Base-by-base conservation (phyloP, 2,329 filamentous ascomycete species). In the Colletotrichum liaoningense region DNA sequence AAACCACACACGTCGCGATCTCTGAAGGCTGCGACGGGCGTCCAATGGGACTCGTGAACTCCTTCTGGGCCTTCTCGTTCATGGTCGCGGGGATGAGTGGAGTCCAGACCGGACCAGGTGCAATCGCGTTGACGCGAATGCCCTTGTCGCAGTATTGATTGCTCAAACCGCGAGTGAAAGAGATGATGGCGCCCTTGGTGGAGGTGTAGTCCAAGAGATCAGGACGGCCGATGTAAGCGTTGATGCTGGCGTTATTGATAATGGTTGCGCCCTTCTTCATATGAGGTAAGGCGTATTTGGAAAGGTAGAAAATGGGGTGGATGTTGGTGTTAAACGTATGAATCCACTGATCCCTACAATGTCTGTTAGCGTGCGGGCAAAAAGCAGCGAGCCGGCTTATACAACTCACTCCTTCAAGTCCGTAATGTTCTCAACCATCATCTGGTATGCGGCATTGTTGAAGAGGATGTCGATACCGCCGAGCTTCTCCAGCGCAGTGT, bases 201-300 rank as follows among this genome's bases (percentile, higher is more conserved):
- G 92, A 91, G 0, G 93, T 95, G 84, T 97, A 96, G 82, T 97
- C 94, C 62, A 97, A 89, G 2, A 96, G 88, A 78, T 96, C 94
- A 0, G 92, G 92, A 1, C 93, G 92, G 52, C 94, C 94, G 71
- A 95, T 89, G 83, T 96, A 97, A 30, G 92, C 93, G 81, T 96
- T 96, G 80, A 97, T 92, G 38, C 93, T 95, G 57, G 93, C 92
- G 80, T 94, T 95, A 85, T 96, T 97, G 88, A 97, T 95, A 81
- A 97, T 95, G 30, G 90, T 91, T 69, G 90, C 88, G 46, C 94
- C 94, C n/a, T 82, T 81, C 79, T 90, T 89, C 91, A 97, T 93
- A 82, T 95, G 92, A 0, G 91, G 91, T 12, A 97, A 86, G 14
- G 88, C 84, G 79, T 95, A 94, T 81, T 97, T 97, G 73, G 93